Evolutionary conservation across 2,329 filamentous ascomycete genomes (phyloP), one percentile per base, ranked within the genome.

Genomic region (Geoglossum cookeanum): DNA sequence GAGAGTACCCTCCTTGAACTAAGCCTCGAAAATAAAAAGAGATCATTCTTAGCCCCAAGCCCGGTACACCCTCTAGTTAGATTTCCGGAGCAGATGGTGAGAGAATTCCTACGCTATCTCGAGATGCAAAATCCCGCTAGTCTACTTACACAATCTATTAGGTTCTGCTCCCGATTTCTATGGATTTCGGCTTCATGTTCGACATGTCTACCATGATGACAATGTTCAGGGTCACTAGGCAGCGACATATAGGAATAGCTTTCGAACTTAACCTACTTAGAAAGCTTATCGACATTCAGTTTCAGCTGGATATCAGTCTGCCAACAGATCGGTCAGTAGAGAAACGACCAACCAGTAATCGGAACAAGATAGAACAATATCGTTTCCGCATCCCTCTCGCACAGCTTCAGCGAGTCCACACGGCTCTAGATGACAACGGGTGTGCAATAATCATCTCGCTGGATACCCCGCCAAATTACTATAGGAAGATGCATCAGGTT

Each of bases 161-260:
- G 66, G 71, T 64, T 15, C 60, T 81, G 1, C 63, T 66, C 1
- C 71, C 76, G 2, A 62, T 65, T 1, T 70, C 69, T 0, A 63
- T 89, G 1, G 75, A 80, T 17, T 84, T 89, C 62, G 85, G 86
- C 0, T 71, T 80, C 45, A 74, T 80, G 68, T 62, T 75, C 1
- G 68, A 74, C 0, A 74, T 77, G 3, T 70, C 68, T 2, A 71
- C 72, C 0, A 80, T 89, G 74, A 77, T 82, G 65, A 67, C 73
- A 7, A 78, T 86, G 74, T 76, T 75, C 56, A 75, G 71, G 1
- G 63, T 74, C 5, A 60, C 62, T 13, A 57, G 66, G 3, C 61
- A 59, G 4, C 54, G 45, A 3, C 45, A 59, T 4, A 61, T 62
- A 3, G 52, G 61, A 1, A 61, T 73, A 2, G 64, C 64, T 15